A percentile compares a stretch with the other conserved stretches of the same genome.
Evolutionary conservation across 1,284 basidiomycete species (phyloP).

Genomic region (Sanghuangporus weigelae): DNA sequence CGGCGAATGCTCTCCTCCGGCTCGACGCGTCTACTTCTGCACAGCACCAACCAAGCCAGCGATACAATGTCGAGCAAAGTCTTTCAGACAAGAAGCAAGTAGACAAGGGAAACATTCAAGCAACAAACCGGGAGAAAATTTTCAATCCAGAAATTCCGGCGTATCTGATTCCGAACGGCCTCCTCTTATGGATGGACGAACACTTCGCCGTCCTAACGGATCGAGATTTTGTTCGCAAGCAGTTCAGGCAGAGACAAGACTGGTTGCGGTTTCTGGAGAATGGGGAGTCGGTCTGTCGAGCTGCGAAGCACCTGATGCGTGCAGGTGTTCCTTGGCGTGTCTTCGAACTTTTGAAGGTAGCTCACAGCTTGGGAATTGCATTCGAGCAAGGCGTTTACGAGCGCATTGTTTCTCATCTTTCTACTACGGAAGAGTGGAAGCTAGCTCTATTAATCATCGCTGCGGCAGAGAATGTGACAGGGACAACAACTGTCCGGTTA

Average conservation of each 20-base stretch:
- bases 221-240: not conserved
- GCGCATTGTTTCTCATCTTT: constrained; percentile 42
- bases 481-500: constrained; percentile 45
- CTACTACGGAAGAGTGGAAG: constrained; percentile 43
- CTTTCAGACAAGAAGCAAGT: not conserved
- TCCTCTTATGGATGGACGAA: constrained; percentile 7
- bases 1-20: constrained; percentile 1
- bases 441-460: constrained; percentile 41
- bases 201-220: not conserved
- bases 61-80: not conserved
- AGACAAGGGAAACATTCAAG: not conserved
- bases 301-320: constrained; percentile 41
- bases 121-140: not conserved
- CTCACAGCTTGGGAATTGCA: constrained; percentile 41
- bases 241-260: not conserved
- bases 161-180: not conserved
- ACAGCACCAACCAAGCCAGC: not conserved
- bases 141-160: not conserved
- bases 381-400: constrained; percentile 57
- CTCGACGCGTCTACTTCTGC: not conserved
- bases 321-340: constrained; percentile 36
- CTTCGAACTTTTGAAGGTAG: constrained; percentile 40
- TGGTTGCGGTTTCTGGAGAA: constrained; percentile 32
- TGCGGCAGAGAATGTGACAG: constrained; percentile 41
- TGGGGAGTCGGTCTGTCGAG: constrained; percentile 33